Evolutionary conservation across 495 filamentous ascomycete species (phyloP), one percentile per base, ranked within the genome.

Genomic region (Cetradonia linearis): DNA sequence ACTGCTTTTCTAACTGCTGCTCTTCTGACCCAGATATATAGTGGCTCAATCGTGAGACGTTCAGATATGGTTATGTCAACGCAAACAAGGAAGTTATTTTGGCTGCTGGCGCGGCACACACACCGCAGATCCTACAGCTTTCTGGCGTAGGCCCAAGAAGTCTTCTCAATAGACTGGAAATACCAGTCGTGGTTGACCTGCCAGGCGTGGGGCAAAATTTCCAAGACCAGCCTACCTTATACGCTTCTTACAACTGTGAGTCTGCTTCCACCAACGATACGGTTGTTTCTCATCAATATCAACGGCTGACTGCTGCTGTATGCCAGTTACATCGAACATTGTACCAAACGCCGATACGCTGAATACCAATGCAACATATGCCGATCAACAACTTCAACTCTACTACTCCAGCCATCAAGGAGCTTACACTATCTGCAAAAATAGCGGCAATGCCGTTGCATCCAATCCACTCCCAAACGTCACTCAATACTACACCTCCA

Each of bases 71-170:
- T 27, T 33, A 44, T 48, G 56, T 58, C 6, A 58, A 58, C 5
- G 56, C 56, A 48, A 44, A 36, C 3, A 60, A 69, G 16, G 76
- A 81, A 48, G 72, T 84, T 25, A 77, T 86, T 52, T 55, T 85
- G 34, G 71, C 76, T 2, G 78, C 77, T 1, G 83, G 82, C 0
- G 65, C 72, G 0, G 61, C 82, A 38, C 71, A 80, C 47, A 75
- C 78, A 0, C 78, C 80, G 0, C 77, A 84, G 65, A 56, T 85
- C 3, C 73, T 85, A 0, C 78, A 83, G 65, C 66, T 84, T 1
- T 84, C 80, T 7, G 83, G 83, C 3, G 72, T 85, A 30, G 82
- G 82, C 0, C 65, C 71, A 20, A 27, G 44, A 5, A 46, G 60
- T 11, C 40, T 76, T 5, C 71, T 81, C 2, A 44, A 62, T 0